Base-by-base conservation (phyloP, 495 filamentous ascomycete species). In the Evernia prunastri region DNA sequence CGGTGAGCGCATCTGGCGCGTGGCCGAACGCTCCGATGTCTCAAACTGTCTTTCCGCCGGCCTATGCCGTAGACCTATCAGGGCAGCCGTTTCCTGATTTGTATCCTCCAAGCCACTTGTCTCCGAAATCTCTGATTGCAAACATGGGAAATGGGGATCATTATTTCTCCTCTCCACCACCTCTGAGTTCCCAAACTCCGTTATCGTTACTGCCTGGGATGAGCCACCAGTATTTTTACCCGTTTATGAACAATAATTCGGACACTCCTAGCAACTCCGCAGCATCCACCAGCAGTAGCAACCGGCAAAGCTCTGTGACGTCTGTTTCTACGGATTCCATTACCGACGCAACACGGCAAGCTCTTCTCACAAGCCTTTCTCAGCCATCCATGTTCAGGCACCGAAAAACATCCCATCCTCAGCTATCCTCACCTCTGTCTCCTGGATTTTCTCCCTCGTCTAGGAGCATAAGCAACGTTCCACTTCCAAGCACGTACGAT, bases 311-410 rank as follows among this genome's bases (percentile, higher is more conserved):
- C 75, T 86, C 86, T 64, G 79, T 89, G 57, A 81, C 84, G 63
- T 81, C 86, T 63, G 74, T 82, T 64, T 87, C 86, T 62, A 84
- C 86, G 59, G 88, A 88, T 76, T 86, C 92, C 67, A 93, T 98
- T 75, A 95, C 93, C 70, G 95, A 98, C 79, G 86, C 89, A 73
- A 97, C 93, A 65, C 85, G 94, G 76, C 88, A 89, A 78, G 86
- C 92, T 72, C 82, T 97, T 77, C 76, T 96, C 74, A 81, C 83
- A 68, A 91, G 88, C 66, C 84, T 97, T 66, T 88, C 89, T 66
- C 89, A 90, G 74, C 84, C 88, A 63, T 82, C 84, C 88, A 90
- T 77, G 86, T 85, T 35, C 68, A 68, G 68, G 70, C 82, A 84
- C 66, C 82, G 88, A 61, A 93, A 90, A 78, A 89, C 87, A 71